Percentiles rank a stretch among this genome's conserved stretches.
These are phyloP conservation scores for Sugiyamaella castrensis DNA, from an alignment of 1,139 yeast genomes.

Conservation along the genomic window DNA sequence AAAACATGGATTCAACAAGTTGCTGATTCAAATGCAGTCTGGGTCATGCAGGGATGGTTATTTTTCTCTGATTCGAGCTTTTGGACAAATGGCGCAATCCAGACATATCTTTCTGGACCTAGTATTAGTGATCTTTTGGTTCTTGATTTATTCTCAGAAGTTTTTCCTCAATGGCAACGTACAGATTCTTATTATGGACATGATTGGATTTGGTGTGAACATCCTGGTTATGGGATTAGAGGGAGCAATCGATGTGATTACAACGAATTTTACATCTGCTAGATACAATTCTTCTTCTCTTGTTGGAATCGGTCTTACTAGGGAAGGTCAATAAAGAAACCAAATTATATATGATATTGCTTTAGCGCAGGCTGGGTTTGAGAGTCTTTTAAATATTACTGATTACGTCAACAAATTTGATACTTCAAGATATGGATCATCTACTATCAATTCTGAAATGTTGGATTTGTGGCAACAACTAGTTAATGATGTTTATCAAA, in stretches of 20 bases:
- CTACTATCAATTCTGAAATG: slow-evolving; percentile 9
- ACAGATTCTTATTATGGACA: slow-evolving; percentile 22
- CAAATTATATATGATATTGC: slow-evolving; percentile 22
- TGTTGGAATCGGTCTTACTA: slow-evolving; percentile 22
- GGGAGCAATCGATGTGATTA: slow-evolving; percentile 20
- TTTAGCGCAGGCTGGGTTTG: slow-evolving; percentile 23
- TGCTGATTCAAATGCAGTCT: slow-evolving; percentile 19
- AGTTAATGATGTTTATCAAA: slow-evolving; percentile 18
- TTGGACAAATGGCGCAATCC: slow-evolving; percentile 19
- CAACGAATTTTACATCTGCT: slow-evolving; percentile 19
- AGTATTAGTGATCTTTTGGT: slow-evolving; percentile 20
- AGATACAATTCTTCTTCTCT: slow-evolving; percentile 14
- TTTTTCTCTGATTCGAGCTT: slow-evolving; percentile 17
- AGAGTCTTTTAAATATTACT: slow-evolving; percentile 12
- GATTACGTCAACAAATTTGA: slow-evolving; percentile 16
- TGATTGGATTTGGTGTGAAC: slow-evolving; percentile 23
- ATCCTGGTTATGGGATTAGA: slow-evolving; percentile 24
- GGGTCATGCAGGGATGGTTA: slow-evolving; percentile 27
- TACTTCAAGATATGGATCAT: slow-evolving; percentile 19
- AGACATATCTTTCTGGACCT: slow-evolving; percentile 23
- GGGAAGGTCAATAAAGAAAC: slow-evolving; percentile 25
- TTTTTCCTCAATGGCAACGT: slow-evolving; percentile 19
- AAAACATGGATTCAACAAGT: no score
- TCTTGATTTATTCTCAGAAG: slow-evolving; percentile 22
- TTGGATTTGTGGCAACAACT: slow-evolving; percentile 18